A percentile compares a stretch with the other conserved stretches of the same genome.
phyloP scores from a whole-genome alignment of 139 green algal species.

The Chlamydomonas sp. region DNA sequence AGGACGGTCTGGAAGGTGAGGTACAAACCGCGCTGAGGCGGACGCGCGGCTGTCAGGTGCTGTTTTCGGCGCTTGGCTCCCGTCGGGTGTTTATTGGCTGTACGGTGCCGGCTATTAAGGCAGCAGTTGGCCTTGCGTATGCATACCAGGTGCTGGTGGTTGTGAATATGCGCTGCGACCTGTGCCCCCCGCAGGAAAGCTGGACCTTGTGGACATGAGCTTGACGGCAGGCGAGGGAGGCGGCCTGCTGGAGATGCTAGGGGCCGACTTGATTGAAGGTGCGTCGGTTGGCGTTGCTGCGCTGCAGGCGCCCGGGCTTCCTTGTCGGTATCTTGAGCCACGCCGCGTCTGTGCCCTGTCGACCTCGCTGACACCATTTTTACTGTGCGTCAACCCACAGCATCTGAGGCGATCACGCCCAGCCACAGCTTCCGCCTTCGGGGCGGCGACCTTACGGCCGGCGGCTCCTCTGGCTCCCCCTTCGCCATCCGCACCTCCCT shows the following conservation, averaged over 20 bases:
- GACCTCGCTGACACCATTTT: too few species aligned
- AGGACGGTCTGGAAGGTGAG: conserved; percentile 5
- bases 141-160: too few species aligned
- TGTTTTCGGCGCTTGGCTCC: too few species aligned
- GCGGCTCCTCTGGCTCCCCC: conserved; percentile 1
- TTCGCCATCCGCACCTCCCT: not conserved
- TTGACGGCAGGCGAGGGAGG: not conserved
- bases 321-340: too few species aligned
- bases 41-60: not conserved
- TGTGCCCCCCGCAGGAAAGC: not conserved
- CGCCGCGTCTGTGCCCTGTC: too few species aligned
- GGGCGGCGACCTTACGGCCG: not conserved
- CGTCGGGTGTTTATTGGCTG: too few species aligned
- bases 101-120: too few species aligned
- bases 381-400: not conserved
- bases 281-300: not conserved
- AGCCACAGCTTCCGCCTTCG: conserved; percentile 29
- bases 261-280: conserved; percentile 35
- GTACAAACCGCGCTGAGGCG: not conserved
- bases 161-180: too few species aligned
- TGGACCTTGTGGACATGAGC: conserved; percentile 36
- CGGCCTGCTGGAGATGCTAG: conserved; percentile 33
- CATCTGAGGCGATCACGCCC: conserved; percentile 9
- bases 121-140: too few species aligned
- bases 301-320: too few species aligned